Evolutionary conservation across 2,329 filamentous ascomycete species (phyloP).

Genomic region (Sporothrix mexicana): DNA sequence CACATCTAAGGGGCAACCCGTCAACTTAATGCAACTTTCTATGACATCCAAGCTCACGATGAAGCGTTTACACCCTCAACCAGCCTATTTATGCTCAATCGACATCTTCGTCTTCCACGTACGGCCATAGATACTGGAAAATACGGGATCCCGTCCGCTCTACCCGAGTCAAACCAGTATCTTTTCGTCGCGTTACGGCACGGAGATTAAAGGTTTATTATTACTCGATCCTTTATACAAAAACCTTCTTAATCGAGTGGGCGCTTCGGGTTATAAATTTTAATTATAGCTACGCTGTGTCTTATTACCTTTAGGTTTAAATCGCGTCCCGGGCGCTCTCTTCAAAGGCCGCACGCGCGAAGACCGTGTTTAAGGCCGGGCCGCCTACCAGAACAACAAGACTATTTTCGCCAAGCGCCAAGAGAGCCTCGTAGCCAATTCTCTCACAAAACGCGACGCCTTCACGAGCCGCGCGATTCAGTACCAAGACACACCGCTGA

Average conservation of each 20-base stretch:
- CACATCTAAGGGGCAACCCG: too few relatives aligned
- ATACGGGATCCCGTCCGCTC: too few relatives aligned
- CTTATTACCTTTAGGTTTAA: slow-evolving; percentile 83
- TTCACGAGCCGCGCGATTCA: slow-evolving; percentile 80
- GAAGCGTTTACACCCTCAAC: too few relatives aligned
- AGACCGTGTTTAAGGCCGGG: slow-evolving; percentile 83
- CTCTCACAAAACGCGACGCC: slow-evolving; percentile 83
- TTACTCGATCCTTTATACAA: slow-evolving; percentile 91
- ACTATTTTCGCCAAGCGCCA: slow-evolving; percentile 90
- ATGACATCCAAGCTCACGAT: too few relatives aligned
- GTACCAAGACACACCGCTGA: slow-evolving; percentile 73
- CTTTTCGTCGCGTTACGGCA: slow-evolving; percentile 82
- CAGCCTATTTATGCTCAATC: too few relatives aligned
- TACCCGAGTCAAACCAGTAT: slow-evolving; percentile 56
- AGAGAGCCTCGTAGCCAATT: slow-evolving; percentile 85
- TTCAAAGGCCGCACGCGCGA: slow-evolving; percentile 79
- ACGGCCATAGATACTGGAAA: too few relatives aligned
- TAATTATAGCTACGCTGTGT: slow-evolving; percentile 84
- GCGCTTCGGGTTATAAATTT: slow-evolving; percentile 74
- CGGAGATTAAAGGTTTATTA: slow-evolving; percentile 76
- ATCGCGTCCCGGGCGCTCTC: slow-evolving; percentile 78
- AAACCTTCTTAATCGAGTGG: slow-evolving; percentile 74
- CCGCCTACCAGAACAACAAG: slow-evolving; percentile 79
- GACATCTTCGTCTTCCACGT: too few relatives aligned
- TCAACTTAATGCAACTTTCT: too few relatives aligned